A percentile compares a stretch with the other conserved stretches of the same genome.
Conservation (phyloP, 108 stramenopile genomes). For the Conticribra weissflogii region DNA sequence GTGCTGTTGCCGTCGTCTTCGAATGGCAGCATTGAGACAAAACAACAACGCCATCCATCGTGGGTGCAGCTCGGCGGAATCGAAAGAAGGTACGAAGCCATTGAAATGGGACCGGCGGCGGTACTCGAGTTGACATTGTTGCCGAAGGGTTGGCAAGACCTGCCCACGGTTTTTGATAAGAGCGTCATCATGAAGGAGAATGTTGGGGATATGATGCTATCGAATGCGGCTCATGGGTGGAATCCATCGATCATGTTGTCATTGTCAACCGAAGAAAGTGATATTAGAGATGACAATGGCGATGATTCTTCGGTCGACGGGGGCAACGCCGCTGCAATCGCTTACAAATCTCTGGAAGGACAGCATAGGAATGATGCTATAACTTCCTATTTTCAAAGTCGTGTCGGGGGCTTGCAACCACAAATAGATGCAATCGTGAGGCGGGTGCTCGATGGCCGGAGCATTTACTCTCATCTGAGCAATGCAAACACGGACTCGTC, state of each 20-base stretch:
- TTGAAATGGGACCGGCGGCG: constrained; percentile 78
- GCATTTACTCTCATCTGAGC: constrained; percentile 50
- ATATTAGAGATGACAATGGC: constrained; percentile 1
- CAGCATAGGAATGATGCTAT: constrained; percentile 70
- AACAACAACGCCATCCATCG: constrained; percentile 38
- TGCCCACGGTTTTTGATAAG: constrained; percentile 42
- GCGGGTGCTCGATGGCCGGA: constrained; percentile 71
- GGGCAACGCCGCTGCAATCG: not conserved
- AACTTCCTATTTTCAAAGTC: constrained; percentile 52
- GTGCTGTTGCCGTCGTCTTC: constrained; percentile 13
- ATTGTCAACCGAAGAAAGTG: constrained; percentile 24
- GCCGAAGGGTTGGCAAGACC: constrained; percentile 52
- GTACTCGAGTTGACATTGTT: constrained; percentile 68
- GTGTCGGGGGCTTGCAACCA: constrained; percentile 68
- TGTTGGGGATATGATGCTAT: constrained; percentile 57
- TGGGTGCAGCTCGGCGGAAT: constrained; percentile 84
- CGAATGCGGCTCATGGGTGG: constrained; percentile 48
- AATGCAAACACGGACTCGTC: constrained; percentile 8
- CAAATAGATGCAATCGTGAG: constrained; percentile 84
- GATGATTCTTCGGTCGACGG: not conserved
- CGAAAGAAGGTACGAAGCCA: constrained; percentile 72
- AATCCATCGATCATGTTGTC: constrained; percentile 31
- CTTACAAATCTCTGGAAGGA: constrained; percentile 49
- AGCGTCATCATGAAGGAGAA: constrained; percentile 28
- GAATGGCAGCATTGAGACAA: constrained; percentile 7